Conservation (phyloP, 1,139 yeast species). For the Yueomyces sp. region DNA sequence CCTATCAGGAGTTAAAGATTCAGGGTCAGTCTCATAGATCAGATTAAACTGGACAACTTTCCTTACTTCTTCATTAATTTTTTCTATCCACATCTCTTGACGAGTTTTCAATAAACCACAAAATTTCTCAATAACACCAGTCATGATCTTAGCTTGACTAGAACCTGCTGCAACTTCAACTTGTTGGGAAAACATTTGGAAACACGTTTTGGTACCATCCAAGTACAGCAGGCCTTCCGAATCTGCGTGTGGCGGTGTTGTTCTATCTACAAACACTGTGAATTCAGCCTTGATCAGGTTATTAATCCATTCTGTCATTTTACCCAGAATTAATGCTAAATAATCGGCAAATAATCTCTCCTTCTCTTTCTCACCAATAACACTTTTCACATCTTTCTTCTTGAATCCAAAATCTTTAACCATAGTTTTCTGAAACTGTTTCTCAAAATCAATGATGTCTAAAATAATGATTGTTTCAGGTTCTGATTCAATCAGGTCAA, state of each 20-base stretch:
- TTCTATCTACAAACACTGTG: slow-evolving; percentile 46
- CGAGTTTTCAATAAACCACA: slow-evolving; percentile 47
- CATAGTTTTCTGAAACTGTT: slow-evolving; percentile 45
- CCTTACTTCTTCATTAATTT: slow-evolving; percentile 50
- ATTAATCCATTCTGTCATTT: slow-evolving; percentile 73
- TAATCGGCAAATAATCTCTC: slow-evolving; percentile 57
- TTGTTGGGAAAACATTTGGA: slow-evolving; percentile 78
- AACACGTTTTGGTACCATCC: slow-evolving; percentile 61
- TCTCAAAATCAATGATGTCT: slow-evolving; percentile 61
- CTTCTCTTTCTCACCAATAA: slow-evolving; percentile 62
- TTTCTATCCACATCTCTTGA: slow-evolving; percentile 44
- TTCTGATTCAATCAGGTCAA: slow-evolving; percentile 51
- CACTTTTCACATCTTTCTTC: slow-evolving; percentile 33
- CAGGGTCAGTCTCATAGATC: slow-evolving; percentile 24
- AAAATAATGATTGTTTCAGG: slow-evolving; percentile 60
- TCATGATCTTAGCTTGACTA: slow-evolving; percentile 68
- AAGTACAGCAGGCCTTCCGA: slow-evolving; percentile 51
- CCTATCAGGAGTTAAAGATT: slow-evolving; percentile 34
- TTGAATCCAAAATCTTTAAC: slow-evolving; percentile 32
- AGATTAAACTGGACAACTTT: slow-evolving; percentile 32
- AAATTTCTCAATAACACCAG: slow-evolving; percentile 75
- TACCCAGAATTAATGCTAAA: slow-evolving; percentile 49
- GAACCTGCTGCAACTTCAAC: slow-evolving; percentile 88
- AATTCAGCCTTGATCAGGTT: slow-evolving; percentile 57
- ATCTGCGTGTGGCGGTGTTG: slow-evolving; percentile 61